Evolutionary conservation across 2,329 filamentous ascomycete genomes (phyloP).

Genomic region (Penicillium sclerotiorum): DNA sequence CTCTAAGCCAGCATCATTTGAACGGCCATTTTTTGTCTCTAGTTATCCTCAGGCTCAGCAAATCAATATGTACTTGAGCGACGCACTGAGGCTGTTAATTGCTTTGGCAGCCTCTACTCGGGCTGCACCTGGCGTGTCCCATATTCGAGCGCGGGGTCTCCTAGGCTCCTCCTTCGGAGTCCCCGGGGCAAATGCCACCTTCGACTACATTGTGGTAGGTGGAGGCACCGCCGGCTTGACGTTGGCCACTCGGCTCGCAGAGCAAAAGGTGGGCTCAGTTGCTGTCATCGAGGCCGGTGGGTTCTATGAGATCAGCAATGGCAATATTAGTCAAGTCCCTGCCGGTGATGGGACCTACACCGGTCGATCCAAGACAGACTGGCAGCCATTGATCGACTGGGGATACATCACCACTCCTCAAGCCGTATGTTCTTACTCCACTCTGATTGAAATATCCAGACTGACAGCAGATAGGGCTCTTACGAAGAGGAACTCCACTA

Average conservation of each 20-base stretch:
- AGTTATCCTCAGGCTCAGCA: too few relatives aligned
- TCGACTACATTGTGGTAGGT: constrained; percentile 20
- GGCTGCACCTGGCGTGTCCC: too few relatives aligned
- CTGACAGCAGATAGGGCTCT: too few relatives aligned
- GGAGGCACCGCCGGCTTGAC: constrained; percentile 32
- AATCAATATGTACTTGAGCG: too few relatives aligned
- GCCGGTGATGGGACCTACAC: not conserved
- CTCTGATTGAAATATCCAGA: too few relatives aligned
- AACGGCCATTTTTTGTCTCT: too few relatives aligned
- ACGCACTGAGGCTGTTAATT: too few relatives aligned
- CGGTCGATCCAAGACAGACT: not conserved
- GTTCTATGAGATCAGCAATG: constrained; percentile 39
- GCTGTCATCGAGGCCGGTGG: constrained; percentile 36
- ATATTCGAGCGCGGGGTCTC: not conserved
- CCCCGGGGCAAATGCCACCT: not conserved
- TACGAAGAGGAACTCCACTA: too few relatives aligned
- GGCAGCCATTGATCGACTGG: not conserved
- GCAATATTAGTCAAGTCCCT: constrained; percentile 31
- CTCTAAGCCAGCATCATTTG: too few relatives aligned
- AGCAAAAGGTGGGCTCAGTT: constrained; percentile 24
- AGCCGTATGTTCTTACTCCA: too few relatives aligned
- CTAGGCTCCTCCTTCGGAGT: not conserved
- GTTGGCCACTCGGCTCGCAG: constrained; percentile 26
- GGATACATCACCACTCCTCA: too few relatives aligned
- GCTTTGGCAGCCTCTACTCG: too few relatives aligned